phyloP scores from a whole-genome alignment of 129 eudicot species.

The Flaveria sonorensis region DNA sequence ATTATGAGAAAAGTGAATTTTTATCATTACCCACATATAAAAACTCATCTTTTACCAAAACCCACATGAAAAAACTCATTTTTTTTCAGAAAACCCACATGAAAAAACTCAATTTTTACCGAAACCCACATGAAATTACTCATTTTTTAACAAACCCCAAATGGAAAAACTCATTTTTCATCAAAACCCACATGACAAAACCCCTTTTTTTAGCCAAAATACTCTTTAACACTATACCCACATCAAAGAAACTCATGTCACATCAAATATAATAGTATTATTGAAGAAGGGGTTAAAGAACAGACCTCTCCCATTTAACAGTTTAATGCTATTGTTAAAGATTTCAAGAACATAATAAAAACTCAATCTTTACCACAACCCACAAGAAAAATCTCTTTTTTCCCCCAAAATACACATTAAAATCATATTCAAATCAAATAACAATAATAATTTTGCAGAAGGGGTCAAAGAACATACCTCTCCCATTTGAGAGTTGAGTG shows the following conservation, averaged over 20 bases:
- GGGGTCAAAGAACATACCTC: conserved; percentile 31
- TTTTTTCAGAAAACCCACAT: not conserved
- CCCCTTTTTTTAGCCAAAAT: not conserved
- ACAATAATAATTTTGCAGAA: not conserved
- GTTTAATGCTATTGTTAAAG: not conserved
- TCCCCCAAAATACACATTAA: too few relatives aligned
- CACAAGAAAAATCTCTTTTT: too few relatives aligned
- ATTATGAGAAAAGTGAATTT: too few relatives aligned
- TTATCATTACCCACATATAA: too few relatives aligned
- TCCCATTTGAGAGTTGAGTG: conserved; percentile 27
- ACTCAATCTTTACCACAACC: too few relatives aligned
- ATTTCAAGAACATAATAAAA: not conserved
- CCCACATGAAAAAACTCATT: not conserved
- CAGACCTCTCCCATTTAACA: conserved; percentile 37
- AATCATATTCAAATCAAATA: too few relatives aligned
- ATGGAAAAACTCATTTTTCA: not conserved
- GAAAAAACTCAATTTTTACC: too few relatives aligned
- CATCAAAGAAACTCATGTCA: not conserved
- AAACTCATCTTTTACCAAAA: not conserved
- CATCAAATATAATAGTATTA: not conserved
- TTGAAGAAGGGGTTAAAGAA: not conserved
- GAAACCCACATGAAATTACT: too few relatives aligned
- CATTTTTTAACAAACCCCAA: not conserved
- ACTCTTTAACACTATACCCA: not conserved
- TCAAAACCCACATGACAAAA: not conserved